Percentiles rank a stretch among this genome's conserved stretches.
These are phyloP conservation scores for Heterobasidion annosum DNA, from an alignment of 1,284 basidiomycete species.

Conservation along the genomic window DNA sequence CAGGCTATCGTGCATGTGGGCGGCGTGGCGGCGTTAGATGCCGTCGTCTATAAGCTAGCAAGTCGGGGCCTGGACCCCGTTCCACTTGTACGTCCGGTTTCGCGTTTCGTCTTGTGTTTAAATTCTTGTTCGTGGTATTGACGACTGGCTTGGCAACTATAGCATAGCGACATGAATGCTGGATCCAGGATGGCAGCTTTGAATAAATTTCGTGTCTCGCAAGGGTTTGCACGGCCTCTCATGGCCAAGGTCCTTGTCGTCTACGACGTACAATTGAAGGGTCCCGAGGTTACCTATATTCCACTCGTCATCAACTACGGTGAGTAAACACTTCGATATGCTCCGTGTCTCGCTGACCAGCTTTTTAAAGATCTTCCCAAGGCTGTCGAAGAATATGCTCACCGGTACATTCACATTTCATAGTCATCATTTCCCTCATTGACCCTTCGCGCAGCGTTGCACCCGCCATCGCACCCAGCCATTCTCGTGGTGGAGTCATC, in stretches of 20 bases:
- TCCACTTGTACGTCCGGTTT: conserved; percentile 51
- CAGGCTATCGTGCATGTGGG: conserved; percentile 90
- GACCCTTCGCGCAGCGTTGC: conserved; percentile 46
- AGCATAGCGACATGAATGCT: conserved; percentile 85
- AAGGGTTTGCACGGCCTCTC: conserved; percentile 51
- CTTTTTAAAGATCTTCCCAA: conserved; percentile 72
- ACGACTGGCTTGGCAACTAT: not conserved
- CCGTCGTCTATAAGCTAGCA: conserved; percentile 84
- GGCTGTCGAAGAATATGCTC: conserved; percentile 92
- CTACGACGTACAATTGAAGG: conserved; percentile 87
- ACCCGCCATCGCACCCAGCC: conserved; percentile 73
- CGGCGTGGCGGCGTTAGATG: conserved; percentile 75
- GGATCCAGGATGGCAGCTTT: conserved; percentile 72
- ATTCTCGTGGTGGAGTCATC: conserved; percentile 79
- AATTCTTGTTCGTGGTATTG: not conserved
- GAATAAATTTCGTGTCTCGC: conserved; percentile 66
- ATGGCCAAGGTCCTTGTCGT: conserved; percentile 76
- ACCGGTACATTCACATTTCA: conserved; percentile 47
- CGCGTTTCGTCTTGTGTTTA: conserved; percentile 1
- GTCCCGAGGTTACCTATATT: conserved; percentile 82
- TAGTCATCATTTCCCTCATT: not conserved
- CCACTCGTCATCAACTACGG: conserved; percentile 92
- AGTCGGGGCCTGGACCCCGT: conserved; percentile 80
- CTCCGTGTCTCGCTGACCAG: not conserved
- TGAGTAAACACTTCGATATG: conserved; percentile 18